Evolutionary conservation across 1,139 yeast species (phyloP), one percentile per base, ranked within the genome.

Genomic region (Debaryomycetaceae sp.): DNA sequence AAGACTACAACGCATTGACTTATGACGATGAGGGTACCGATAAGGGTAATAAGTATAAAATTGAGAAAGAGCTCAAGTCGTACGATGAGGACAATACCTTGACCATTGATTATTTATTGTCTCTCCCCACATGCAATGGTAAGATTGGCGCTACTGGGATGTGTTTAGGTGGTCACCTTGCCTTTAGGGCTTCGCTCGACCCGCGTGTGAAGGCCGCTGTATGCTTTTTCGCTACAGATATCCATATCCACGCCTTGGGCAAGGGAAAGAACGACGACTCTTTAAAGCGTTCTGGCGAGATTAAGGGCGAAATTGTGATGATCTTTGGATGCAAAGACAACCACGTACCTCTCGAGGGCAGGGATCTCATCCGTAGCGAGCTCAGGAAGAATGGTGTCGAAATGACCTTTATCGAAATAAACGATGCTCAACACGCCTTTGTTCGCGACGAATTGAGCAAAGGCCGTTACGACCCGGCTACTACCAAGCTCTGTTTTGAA

Each of bases 91-190:
- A 86, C 59, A 79, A 75, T 52, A 69, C 63, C 36, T 63, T 85
- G 45, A 72, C 87, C 18, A 70, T 85, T 51, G 88, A 83, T 52
- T 79, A 83, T 52, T 69, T 86, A 46, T 58, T 61, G 39, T 55
- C 73, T 3, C 67, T 85, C 46, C 67, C 74, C 2, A 83, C 87
- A 3, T 85, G 87, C 57, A 82, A 78, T 47, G 92, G 92, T 34
- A 77, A 73, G 45, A 75, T 84, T 48, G 95, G 94, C 22, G 83
- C 91, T 38, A 83, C 92, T 2, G 95, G 95, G 17, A 86, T 86
- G 91, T 86, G 95, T 57, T 75, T 86, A 33, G 95, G 95, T 16
- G 95, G 95, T 2, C 94, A 86, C 56, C 67, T 85, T 53, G 92
- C 95, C 1, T 83, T 78, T 61, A 72, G 95, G 50, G 79, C 87